Evolutionary conservation across 2,329 filamentous ascomycete genomes (phyloP).

Genomic region (Fusarium decemcellulare): DNA sequence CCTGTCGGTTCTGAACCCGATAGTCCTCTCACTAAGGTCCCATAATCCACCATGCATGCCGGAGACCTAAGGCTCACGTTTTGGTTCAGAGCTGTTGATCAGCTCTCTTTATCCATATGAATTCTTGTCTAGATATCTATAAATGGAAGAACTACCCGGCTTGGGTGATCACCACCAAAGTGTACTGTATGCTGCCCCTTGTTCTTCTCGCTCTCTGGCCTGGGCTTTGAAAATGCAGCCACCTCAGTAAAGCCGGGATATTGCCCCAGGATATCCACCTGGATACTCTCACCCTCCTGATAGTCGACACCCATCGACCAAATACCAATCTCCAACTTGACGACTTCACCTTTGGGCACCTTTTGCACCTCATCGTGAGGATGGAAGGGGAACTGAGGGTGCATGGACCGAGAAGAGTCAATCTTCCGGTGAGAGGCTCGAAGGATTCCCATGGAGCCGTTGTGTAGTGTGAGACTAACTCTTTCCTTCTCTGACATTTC

Average conservation of each 20-base stretch:
- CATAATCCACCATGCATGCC: no score
- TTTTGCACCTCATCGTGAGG: not conserved
- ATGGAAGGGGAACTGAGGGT: not conserved
- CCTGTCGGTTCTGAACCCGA: no score
- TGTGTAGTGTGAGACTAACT: not conserved
- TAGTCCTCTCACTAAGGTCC: not conserved
- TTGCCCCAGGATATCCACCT: not conserved
- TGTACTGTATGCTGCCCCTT: constrained; percentile 24
- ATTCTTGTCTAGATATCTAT: constrained; percentile 1
- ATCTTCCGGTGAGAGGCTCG: constrained; percentile 1
- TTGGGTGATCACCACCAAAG: constrained; percentile 33
- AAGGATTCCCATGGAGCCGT: not conserved
- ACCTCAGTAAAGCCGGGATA: not conserved
- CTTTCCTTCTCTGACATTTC: not conserved
- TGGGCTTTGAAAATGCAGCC: not conserved
- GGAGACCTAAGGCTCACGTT: no score
- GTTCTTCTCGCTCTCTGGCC: constrained; percentile 1
- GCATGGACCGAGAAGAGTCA: not conserved
- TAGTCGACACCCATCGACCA: not conserved
- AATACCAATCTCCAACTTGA: not conserved
- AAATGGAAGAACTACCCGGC: constrained; percentile 38
- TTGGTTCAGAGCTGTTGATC: no score
- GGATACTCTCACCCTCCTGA: not conserved
- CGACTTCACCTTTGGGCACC: not conserved
- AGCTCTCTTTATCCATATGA: no score